Percentiles rank a stretch among this genome's conserved stretches.
These are phyloP conservation scores for Coelastrella sp. DNA, from an alignment of 139 green algal genomes.

Conservation along the genomic window DNA sequence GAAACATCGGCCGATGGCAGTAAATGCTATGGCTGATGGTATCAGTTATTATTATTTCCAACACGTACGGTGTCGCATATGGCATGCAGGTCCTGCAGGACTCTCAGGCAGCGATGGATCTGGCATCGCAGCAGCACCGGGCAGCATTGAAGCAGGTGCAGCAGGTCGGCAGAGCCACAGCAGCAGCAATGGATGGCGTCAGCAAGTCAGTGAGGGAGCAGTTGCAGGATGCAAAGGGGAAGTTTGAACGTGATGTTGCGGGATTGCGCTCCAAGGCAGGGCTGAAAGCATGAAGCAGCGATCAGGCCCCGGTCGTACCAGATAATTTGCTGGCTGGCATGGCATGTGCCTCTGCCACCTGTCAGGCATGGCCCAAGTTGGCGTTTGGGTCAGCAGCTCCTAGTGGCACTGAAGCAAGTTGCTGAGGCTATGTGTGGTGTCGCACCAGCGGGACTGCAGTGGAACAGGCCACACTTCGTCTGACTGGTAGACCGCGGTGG, in stretches of 20 bases:
- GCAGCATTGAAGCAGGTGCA: constrained; percentile 19
- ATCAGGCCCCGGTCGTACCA: too few species aligned
- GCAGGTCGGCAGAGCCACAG: background rate
- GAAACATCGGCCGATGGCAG: background rate
- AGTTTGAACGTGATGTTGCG: constrained; percentile 2
- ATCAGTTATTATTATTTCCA: background rate
- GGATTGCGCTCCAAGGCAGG: constrained; percentile 22
- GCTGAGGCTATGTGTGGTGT: too few species aligned
- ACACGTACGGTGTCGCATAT: background rate
- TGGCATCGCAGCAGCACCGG: constrained; percentile 21
- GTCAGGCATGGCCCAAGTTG: too few species aligned
- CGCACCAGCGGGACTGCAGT: too few species aligned
- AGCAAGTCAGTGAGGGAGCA: background rate
- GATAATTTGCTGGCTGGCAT: too few species aligned
- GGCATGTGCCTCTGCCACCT: too few species aligned
- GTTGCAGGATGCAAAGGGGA: background rate
- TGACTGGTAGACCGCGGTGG: too few species aligned
- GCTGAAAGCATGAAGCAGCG: constrained; percentile 6
- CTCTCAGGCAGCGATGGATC: constrained; percentile 23
- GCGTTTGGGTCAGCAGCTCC: too few species aligned
- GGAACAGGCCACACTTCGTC: too few species aligned
- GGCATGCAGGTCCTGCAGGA: constrained; percentile 31
- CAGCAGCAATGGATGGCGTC: constrained; percentile 13
- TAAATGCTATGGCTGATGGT: background rate
- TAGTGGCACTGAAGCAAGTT: too few species aligned